A percentile compares a stretch with the other conserved stretches of the same genome.
phyloP scores from a whole-genome alignment of 2,329 filamentous ascomycete genomes.

The Harringtonia lauricola region DNA sequence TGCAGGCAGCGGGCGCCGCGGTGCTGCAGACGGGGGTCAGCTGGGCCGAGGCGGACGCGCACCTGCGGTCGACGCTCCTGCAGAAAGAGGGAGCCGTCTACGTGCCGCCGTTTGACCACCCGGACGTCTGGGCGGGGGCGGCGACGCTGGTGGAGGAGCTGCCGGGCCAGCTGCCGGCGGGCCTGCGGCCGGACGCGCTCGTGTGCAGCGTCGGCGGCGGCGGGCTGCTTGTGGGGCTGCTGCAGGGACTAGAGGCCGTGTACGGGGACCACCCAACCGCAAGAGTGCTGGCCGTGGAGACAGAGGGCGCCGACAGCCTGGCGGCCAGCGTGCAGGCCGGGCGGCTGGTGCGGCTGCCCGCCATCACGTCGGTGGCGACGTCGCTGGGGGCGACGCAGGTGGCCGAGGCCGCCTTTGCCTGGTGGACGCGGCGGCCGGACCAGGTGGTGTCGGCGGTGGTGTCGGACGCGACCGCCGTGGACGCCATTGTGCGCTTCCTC shows the following conservation, averaged over 20 bases:
- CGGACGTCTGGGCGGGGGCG: constrained; percentile 55
- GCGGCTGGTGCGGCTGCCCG: constrained; percentile 48
- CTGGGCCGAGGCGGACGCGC: constrained; percentile 58
- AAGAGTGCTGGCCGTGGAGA: constrained; percentile 61
- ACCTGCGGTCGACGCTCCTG: constrained; percentile 47
- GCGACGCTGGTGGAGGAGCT: constrained; percentile 41
- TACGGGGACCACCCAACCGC: constrained; percentile 15
- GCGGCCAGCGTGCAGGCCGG: constrained; percentile 41
- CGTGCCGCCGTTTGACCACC: constrained; percentile 56
- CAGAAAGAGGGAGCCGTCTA: constrained; percentile 37
- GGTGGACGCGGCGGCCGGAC: constrained; percentile 26
- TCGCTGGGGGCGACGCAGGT: constrained; percentile 60
- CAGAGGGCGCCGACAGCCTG: constrained; percentile 57
- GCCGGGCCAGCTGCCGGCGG: constrained; percentile 21
- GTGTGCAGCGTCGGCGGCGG: constrained; percentile 63
- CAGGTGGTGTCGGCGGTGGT: constrained; percentile 48
- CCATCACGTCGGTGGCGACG: constrained; percentile 61
- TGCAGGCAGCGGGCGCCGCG: constrained; percentile 51
- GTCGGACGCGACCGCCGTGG: constrained; percentile 66
- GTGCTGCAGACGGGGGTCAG: constrained; percentile 53
- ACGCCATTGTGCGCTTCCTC: constrained; percentile 64
- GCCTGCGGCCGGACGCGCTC: constrained; percentile 41
- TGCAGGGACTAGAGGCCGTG: constrained; percentile 44
- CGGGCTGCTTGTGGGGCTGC: constrained; percentile 57
- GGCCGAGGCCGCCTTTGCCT: constrained; percentile 44